A percentile compares a stretch with the other conserved stretches of the same genome.
phyloP scores from a whole-genome alignment of 1,139 yeast genomes.

The Hyphopichia pseudoburtonii region DNA sequence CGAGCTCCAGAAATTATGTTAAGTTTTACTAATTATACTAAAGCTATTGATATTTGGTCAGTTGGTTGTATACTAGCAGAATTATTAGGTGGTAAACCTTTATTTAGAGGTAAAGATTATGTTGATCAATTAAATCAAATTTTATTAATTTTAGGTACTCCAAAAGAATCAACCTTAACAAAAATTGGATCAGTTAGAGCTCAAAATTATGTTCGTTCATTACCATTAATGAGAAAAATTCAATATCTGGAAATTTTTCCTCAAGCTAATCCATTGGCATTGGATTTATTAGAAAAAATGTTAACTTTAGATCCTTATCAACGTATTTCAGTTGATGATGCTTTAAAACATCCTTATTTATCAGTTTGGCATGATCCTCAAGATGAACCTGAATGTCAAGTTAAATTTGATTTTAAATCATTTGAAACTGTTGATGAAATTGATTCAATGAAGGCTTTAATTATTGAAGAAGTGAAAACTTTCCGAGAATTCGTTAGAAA shows the following conservation, averaged over 20 bases:
- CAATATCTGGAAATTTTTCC: slow-evolving; percentile 79
- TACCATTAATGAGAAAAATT: slow-evolving; percentile 80
- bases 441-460: slow-evolving; percentile 72
- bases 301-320: slow-evolving; percentile 83
- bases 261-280: slow-evolving; percentile 80
- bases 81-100: slow-evolving; percentile 85
- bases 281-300: slow-evolving; percentile 80
- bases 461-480: slow-evolving; percentile 74
- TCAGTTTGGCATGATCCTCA: slow-evolving; percentile 95
- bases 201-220: slow-evolving; percentile 84
- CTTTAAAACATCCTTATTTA: slow-evolving; percentile 85
- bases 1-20: slow-evolving; percentile 98
- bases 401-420: slow-evolving; percentile 77
- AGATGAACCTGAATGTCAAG: slow-evolving; percentile 86
- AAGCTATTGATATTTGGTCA: slow-evolving; percentile 96
- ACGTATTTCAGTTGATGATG: slow-evolving; percentile 86
- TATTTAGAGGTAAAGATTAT: slow-evolving; percentile 92
- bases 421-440: slow-evolving; percentile 87
- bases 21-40: slow-evolving; percentile 87
- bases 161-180: slow-evolving; percentile 76
- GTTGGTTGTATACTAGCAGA: slow-evolving; percentile 97
- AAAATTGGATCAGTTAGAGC: slow-evolving; percentile 89
- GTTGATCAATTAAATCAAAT: slow-evolving; percentile 94
- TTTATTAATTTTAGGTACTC: slow-evolving; percentile 83
- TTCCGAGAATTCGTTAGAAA: slow-evolving; percentile 81